A percentile compares a stretch with the other conserved stretches of the same genome.
These are phyloP conservation scores for Phytophthora aleatoria DNA, from an alignment of 352 stramenopile genomes.

Conservation along the genomic window DNA sequence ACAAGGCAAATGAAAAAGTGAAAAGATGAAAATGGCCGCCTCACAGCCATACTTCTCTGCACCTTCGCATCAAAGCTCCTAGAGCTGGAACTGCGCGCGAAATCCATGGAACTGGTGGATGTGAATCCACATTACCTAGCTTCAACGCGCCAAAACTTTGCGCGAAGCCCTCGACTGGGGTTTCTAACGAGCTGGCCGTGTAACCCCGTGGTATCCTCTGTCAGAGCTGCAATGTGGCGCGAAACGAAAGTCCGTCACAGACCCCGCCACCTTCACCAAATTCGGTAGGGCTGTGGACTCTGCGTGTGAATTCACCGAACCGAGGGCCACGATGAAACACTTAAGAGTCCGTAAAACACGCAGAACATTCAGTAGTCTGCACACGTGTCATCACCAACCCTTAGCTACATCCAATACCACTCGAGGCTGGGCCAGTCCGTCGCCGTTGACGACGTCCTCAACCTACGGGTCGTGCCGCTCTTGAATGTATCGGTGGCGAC, in stretches of 20 bases:
- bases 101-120: not conserved
- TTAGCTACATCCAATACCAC: not conserved
- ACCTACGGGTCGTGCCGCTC: conserved; percentile 5
- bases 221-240: not conserved
- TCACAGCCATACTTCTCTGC: not conserved
- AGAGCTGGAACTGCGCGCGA: not conserved
- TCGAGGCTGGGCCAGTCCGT: not conserved
- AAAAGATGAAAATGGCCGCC: not conserved
- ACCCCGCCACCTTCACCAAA: not conserved
- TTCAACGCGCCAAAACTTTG: conserved; percentile 15
- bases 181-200: not conserved
- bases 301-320: not conserved
- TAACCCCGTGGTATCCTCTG: too few relatives aligned
- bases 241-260: not conserved
- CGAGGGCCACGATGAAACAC: too few relatives aligned
- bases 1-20: not conserved
- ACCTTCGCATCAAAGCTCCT: not conserved
- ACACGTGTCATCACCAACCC: not conserved
- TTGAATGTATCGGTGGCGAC: conserved; percentile 8
- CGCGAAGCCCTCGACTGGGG: not conserved
- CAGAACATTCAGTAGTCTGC: not conserved
- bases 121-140: not conserved
- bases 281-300: not conserved
- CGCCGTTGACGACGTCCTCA: not conserved
- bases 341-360: not conserved